These are phyloP conservation scores for Strobilomyces confusus DNA, from an alignment of 768 basidiomycete species.

Conservation along the genomic window DNA sequence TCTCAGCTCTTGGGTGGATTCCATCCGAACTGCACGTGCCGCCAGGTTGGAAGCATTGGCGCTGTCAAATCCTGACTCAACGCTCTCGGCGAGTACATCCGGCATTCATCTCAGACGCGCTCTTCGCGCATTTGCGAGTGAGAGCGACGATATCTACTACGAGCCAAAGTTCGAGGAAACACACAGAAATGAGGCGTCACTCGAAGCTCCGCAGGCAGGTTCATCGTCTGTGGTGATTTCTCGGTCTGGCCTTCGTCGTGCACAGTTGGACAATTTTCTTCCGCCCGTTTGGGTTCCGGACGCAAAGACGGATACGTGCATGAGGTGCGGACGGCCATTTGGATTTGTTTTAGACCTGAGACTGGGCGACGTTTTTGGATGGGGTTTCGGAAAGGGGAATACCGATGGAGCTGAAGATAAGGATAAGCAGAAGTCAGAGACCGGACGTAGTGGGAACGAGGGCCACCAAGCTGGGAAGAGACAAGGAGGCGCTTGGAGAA, in stretches of 20 bases:
- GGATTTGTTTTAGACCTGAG: conserved; percentile 41
- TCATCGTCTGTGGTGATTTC: neutral
- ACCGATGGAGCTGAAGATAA: conserved; percentile 7
- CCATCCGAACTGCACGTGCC: conserved; percentile 67
- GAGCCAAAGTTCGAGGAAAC: conserved; percentile 45
- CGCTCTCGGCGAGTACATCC: conserved; percentile 72
- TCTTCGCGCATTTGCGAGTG: conserved; percentile 67
- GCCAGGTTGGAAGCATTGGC: conserved; percentile 68
- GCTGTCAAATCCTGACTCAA: conserved; percentile 72
- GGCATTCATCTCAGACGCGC: conserved; percentile 71
- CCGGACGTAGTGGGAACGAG: conserved; percentile 6
- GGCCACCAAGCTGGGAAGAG: conserved; percentile 7
- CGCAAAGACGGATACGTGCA: conserved; percentile 74
- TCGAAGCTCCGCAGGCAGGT: neutral
- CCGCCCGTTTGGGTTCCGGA: conserved; percentile 95
- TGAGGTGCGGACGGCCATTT: conserved; percentile 76
- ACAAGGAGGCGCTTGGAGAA: conserved; percentile 35
- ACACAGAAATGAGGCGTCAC: conserved; percentile 34
- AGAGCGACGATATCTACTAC: conserved; percentile 27
- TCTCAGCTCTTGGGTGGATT: conserved; percentile 60
- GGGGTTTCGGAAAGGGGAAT: conserved; percentile 39
- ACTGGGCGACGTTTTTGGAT: conserved; percentile 26
- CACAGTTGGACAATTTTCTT: conserved; percentile 54
- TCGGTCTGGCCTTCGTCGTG: conserved; percentile 21
- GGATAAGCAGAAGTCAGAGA: conserved; percentile 12